Evolutionary conservation across 1,284 basidiomycete species (phyloP).

Genomic region (Pseudozyma pruni): DNA sequence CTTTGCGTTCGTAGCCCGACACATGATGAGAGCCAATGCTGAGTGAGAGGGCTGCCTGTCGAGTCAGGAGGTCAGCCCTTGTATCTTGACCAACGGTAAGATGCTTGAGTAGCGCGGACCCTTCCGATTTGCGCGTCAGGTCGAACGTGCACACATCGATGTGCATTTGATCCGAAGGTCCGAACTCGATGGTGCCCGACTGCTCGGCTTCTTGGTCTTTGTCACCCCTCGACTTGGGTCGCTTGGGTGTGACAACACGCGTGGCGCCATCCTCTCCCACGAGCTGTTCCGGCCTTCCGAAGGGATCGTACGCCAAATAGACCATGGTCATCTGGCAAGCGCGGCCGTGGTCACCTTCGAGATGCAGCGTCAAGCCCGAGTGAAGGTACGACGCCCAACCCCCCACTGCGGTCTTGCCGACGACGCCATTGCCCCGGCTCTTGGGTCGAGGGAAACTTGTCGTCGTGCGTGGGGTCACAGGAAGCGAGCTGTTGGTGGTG

Average conservation of each 20-base stretch:
- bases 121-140: conserved; percentile 10
- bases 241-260: conserved; percentile 26
- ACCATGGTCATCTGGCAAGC: conserved; percentile 35
- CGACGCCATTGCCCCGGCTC: conserved; percentile 24
- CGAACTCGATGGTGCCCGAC: conserved; percentile 46
- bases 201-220: conserved; percentile 46
- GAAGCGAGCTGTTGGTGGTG: conserved; percentile 32
- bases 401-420: conserved; percentile 20
- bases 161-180: conserved; percentile 7
- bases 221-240: conserved; percentile 43
- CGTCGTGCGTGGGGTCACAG: conserved; percentile 22
- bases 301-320: conserved; percentile 60
- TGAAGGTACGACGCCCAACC: conserved; percentile 58
- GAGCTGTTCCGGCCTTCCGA: conserved; percentile 52
- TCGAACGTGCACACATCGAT: conserved; percentile 8
- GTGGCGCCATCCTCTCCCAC: conserved; percentile 23
- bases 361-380: conserved; percentile 53
- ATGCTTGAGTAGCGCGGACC: conserved; percentile 47
- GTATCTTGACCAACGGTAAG: conserved; percentile 54
- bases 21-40: conserved; percentile 49
- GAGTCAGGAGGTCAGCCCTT: conserved; percentile 55
- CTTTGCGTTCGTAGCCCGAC: conserved; percentile 55
- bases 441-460: conserved; percentile 26
- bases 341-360: conserved; percentile 48
- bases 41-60: conserved; percentile 54